Conservation (phyloP, 768 basidiomycete genomes). For the Suillus alpinus region DNA sequence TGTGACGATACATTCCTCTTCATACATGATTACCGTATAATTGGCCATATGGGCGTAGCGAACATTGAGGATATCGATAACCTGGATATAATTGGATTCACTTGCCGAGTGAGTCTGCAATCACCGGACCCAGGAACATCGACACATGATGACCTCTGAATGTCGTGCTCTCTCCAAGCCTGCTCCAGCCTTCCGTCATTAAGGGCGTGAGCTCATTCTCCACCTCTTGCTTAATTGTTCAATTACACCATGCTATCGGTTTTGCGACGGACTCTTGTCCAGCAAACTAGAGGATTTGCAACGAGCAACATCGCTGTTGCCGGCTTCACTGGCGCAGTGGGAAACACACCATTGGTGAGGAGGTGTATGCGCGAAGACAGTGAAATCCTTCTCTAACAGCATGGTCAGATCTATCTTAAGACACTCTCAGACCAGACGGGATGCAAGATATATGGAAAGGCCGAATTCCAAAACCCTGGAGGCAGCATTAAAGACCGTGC, state of each 20-base stretch:
- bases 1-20: neutral
- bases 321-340: slow-evolving; percentile 86
- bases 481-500: slow-evolving; percentile 98
- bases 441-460: slow-evolving; percentile 86
- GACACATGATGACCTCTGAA: neutral
- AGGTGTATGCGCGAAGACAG: neutral
- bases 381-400: slow-evolving; percentile 5
- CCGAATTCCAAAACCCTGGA: slow-evolving; percentile 98
- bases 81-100: neutral
- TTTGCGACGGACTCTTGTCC: slow-evolving; percentile 30
- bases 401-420: slow-evolving; percentile 74
- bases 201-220: neutral
- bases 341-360: slow-evolving; percentile 89
- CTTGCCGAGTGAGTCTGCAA: neutral
- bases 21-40: slow-evolving; percentile 2
- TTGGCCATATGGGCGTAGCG: neutral
- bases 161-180: neutral
- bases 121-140: neutral
- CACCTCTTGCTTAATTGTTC: neutral
- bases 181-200: neutral
- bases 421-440: slow-evolving; percentile 80
- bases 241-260: slow-evolving; percentile 25
- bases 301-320: slow-evolving; percentile 46
- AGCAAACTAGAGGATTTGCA: slow-evolving; percentile 32
- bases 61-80: neutral